Evolutionary conservation across 345 rosid genomes (phyloP).

Genomic region (Brassica juncea): DNA sequence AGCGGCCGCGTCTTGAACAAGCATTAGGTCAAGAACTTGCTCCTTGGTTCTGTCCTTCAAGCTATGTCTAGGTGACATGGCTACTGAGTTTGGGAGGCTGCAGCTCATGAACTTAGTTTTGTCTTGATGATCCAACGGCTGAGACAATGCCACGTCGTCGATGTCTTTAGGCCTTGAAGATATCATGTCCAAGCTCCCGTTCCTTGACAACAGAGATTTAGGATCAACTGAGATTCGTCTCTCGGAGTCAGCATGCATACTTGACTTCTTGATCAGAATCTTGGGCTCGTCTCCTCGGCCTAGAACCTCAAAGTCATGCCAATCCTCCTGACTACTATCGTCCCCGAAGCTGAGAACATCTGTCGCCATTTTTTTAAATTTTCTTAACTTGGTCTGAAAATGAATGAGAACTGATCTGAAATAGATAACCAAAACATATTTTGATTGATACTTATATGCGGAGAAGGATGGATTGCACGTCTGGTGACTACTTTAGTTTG

Average conservation of each 20-base stretch:
- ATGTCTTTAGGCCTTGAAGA: constrained; percentile 36
- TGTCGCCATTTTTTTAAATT: constrained; percentile 16
- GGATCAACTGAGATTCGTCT: constrained; percentile 67
- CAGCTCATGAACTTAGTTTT: constrained; percentile 49
- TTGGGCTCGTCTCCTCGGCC: constrained; percentile 34
- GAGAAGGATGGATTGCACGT: constrained; percentile 38
- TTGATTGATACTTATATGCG: constrained; percentile 25
- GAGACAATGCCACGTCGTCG: constrained; percentile 27
- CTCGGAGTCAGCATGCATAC: constrained; percentile 44
- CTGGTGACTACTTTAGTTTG: constrained; percentile 19
- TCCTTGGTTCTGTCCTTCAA: constrained; percentile 44
- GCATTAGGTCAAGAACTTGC: constrained; percentile 40
- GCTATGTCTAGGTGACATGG: constrained; percentile 62
- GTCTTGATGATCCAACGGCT: constrained; percentile 28
- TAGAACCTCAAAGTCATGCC: constrained; percentile 43
- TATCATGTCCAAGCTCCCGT: constrained; percentile 46
- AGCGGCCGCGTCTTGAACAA: constrained; percentile 32
- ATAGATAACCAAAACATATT: constrained; percentile 5
- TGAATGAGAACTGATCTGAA: neutral
- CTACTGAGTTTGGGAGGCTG: constrained; percentile 67
- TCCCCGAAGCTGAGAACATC: constrained; percentile 36
- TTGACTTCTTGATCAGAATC: constrained; percentile 40
- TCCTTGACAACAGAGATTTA: constrained; percentile 42
- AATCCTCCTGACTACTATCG: constrained; percentile 38
- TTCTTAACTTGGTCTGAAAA: neutral